Base-by-base conservation (phyloP, 1,284 basidiomycete genomes). In the Xanthoconium separans region DNA sequence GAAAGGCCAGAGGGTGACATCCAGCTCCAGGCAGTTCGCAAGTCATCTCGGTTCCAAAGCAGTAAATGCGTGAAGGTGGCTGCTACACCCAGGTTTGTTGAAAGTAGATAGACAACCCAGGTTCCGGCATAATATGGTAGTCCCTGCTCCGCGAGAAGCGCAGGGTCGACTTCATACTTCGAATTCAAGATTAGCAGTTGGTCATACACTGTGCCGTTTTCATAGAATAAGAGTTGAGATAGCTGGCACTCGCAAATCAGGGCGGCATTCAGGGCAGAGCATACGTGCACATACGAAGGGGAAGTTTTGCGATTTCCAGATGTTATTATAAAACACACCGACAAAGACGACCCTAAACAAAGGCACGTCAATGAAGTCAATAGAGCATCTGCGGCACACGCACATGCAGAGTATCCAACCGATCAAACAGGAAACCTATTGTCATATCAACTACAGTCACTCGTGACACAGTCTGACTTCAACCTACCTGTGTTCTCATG, bases 1-100 rank as follows among this genome's bases (percentile, higher is more conserved):
- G 31, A 27, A 46, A 69, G 37, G 1, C 47, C 46, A 9, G 56
- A 48, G n/a, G 76, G 55, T 13, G 58, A 61, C 39, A 72, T 63
- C 79, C 80, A 81, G 22, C 54, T 61, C 78, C 79, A 79, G 2
- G 77, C 76, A 10, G 57, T 55, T 1, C 61, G 55, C 39, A 82
- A 57, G 48, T 82, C 80, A 27, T 75, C 61, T 45, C 64, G 65
- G 51, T 80, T 80, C 80, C 80, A 82, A 9, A 83, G 71, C 9
- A 79, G 65, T 4, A 82, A 65, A 56, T 83, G 81, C 0, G 75
- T 77, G 50, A 83, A 71, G 0, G 80, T 81, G 1, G 78, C 78
- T 18, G 68, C 77, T 55, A 81, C 66, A 7, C 65, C 74, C 48
- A 72, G 36, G 30, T 70, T 72, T 0, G 30, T 53, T 4, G 57